Conservation (phyloP, 2,329 filamentous ascomycete species). For the Cladophialophora carrionii region DNA sequence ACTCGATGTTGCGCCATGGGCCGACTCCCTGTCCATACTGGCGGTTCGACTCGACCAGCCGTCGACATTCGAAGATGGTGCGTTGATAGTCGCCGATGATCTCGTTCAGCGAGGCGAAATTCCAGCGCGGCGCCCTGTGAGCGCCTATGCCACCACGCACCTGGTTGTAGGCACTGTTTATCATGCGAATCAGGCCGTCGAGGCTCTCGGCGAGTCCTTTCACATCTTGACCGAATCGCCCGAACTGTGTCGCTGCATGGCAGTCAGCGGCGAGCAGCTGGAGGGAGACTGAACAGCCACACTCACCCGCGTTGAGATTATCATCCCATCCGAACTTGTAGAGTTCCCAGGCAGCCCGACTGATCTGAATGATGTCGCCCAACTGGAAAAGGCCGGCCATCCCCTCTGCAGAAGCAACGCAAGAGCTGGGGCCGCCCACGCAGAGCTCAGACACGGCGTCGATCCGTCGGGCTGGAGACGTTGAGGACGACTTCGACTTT, state of each 20-base stretch:
- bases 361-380: conserved; percentile 6
- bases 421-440: neutral
- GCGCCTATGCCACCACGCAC: neutral
- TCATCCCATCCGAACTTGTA: neutral
- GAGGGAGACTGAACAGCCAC: neutral
- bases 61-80: neutral
- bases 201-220: conserved; percentile 1
- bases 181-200: neutral
- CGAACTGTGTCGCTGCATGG: neutral
- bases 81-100: conserved; percentile 7
- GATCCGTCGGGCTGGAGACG: neutral
- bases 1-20: neutral
- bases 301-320: conserved; percentile 1
- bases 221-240: neutral
- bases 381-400: neutral
- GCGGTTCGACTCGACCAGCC: neutral
- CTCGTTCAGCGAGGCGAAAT: conserved; percentile 4
- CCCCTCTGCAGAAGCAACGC: neutral
- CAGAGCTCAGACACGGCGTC: conserved; percentile 2
- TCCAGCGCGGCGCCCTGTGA: neutral
- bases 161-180: neutral
- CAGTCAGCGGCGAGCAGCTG: neutral
- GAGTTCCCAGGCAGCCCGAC: neutral
- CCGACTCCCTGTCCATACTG: conserved; percentile 3
- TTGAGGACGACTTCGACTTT: neutral